These are phyloP conservation scores for Macroventuria anomochaeta DNA, from an alignment of 2,329 filamentous ascomycete species.

Conservation along the genomic window DNA sequence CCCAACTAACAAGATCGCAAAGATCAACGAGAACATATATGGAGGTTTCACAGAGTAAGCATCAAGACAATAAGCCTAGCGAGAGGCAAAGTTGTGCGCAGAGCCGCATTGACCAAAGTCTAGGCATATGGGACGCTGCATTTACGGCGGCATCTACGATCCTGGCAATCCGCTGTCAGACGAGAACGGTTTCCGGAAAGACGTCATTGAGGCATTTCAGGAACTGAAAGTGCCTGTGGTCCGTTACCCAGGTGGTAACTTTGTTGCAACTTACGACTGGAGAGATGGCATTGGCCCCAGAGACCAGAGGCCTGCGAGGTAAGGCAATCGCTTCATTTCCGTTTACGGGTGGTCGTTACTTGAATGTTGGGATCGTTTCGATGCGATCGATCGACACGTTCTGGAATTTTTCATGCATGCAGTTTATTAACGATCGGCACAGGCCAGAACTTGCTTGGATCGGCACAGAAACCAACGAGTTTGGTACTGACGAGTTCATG, in stretches of 20 bases:
- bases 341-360: not conserved
- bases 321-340: constrained; percentile 21
- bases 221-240: constrained; percentile 79
- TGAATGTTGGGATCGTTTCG: not conserved
- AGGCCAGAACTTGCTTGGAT: constrained; percentile 81
- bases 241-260: constrained; percentile 84
- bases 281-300: constrained; percentile 78
- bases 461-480: constrained; percentile 76
- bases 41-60: constrained; percentile 82
- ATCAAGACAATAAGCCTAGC: constrained; percentile 7
- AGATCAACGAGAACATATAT: constrained; percentile 82
- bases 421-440: constrained; percentile 14
- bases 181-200: constrained; percentile 74
- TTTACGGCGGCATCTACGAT: constrained; percentile 86
- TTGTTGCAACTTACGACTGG: constrained; percentile 86
- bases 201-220: constrained; percentile 73
- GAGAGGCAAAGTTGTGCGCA: constrained; percentile 9
- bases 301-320: constrained; percentile 68
- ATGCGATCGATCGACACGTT: not conserved
- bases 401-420: constrained; percentile 1
- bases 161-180: constrained; percentile 76
- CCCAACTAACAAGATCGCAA: constrained; percentile 68
- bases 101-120: constrained; percentile 29
- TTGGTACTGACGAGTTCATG: constrained; percentile 88
- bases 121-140: constrained; percentile 87